phyloP scores from a whole-genome alignment of 768 basidiomycete species.

The Galerina sulciceps region DNA sequence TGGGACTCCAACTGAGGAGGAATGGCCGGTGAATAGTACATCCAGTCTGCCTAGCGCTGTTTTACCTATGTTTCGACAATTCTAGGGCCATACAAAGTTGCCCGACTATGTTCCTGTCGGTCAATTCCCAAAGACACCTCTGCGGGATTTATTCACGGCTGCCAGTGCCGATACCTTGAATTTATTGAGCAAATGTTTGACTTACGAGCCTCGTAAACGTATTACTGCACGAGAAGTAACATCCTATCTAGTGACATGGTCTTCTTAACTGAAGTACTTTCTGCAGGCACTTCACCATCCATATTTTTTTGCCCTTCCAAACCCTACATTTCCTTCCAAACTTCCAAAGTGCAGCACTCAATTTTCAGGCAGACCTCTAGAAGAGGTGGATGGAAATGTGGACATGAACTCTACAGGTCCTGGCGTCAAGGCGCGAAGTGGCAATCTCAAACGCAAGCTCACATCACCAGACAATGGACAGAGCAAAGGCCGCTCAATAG shows the following conservation, averaged over 20 bases:
- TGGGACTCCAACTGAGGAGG: slow-evolving; percentile 94
- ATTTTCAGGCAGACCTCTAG: slow-evolving; percentile 57
- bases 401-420: slow-evolving; percentile 53
- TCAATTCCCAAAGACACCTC: slow-evolving; percentile 80
- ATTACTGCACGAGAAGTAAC: slow-evolving; percentile 80
- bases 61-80: neutral
- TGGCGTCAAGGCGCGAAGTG: slow-evolving; percentile 56
- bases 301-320: slow-evolving; percentile 86
- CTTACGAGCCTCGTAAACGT: slow-evolving; percentile 85
- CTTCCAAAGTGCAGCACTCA: slow-evolving; percentile 75
- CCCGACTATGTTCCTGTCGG: slow-evolving; percentile 90
- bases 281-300: slow-evolving; percentile 80
- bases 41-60: neutral
- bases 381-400: slow-evolving; percentile 80
- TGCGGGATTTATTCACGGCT: slow-evolving; percentile 90
- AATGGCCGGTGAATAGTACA: slow-evolving; percentile 82
- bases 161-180: slow-evolving; percentile 86
- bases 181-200: slow-evolving; percentile 76
- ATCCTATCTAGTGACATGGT: neutral
- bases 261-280: neutral
- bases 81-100: slow-evolving; percentile 85
- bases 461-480: slow-evolving; percentile 56
- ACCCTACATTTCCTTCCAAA: slow-evolving; percentile 87
- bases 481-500: slow-evolving; percentile 57
- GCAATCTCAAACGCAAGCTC: slow-evolving; percentile 73